Base-by-base conservation (phyloP, 2,329 filamentous ascomycete genomes). In the Colletotrichum agaves region DNA sequence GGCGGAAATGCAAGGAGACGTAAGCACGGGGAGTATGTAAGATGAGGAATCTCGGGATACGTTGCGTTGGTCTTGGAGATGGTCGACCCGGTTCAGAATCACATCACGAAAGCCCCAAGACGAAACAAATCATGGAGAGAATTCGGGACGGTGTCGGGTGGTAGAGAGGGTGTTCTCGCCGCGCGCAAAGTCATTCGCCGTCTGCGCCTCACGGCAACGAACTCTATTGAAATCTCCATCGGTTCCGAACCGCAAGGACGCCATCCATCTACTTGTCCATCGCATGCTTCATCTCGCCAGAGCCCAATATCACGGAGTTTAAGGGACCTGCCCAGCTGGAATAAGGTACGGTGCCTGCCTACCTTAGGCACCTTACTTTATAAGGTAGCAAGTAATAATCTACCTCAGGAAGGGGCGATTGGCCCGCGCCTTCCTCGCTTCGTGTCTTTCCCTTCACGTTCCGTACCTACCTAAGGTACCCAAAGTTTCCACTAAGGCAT, bases 151-250 rank as follows among this genome's bases (percentile, higher is more conserved):
- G 37, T 64, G 55, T 59, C 47, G 52, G 56, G 39, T 21, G 46
- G 37, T 35, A 37, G 19, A 23, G 37, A 60, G 53, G n/a, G 17
- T 39, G 21, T 41, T 47, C 33, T 41, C 37, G 50, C 10, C 33
- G n/a, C n/a, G 31, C 23, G 61, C 21, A 55, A 58, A 35, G 12
- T 35, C 33, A 53, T 53, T 64, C 55, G 62, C 62, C 62, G 23
- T 52, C 53, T 50, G 61, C 61, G 23, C 13, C 61, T 58, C n/a
- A 52, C 50, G 57, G 33, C n/a, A 39, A 23, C 21, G 44, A 60
- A 64, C 46, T 60, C 62, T 64, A 44, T 39, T 27, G 12, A 5
- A 12, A 41, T 31, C 17, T 19, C 55, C 37, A 33, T 35, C 41
- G 46, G 13, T 49, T 64, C 55, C 37, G 44, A 27, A 52, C 23